Conservation (phyloP, 805 yeast genomes). For the Danielia oregonensis region DNA sequence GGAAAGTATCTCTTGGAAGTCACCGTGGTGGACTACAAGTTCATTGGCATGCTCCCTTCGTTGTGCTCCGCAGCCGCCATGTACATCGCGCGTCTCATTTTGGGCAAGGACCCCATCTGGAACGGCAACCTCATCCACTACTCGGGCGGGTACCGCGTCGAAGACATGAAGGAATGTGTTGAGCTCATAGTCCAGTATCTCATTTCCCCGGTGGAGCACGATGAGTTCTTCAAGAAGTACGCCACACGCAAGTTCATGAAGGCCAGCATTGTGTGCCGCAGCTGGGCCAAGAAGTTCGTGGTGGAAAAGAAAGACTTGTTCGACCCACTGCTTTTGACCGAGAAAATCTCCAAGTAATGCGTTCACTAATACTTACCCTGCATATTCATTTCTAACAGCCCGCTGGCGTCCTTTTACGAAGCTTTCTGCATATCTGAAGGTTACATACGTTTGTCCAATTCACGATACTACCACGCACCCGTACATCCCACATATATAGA, state of each 20-base stretch:
- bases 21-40: constrained; percentile 68
- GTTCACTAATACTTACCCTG: neutral
- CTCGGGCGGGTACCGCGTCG: constrained; percentile 82
- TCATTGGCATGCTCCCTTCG: constrained; percentile 72
- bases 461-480: too few relatives aligned
- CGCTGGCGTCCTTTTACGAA: constrained; percentile 1
- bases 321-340: constrained; percentile 24
- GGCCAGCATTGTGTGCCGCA: constrained; percentile 74
- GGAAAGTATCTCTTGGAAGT: constrained; percentile 84
- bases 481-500: too few relatives aligned
- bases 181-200: constrained; percentile 73
- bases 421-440: too few relatives aligned
- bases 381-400: constrained; percentile 4
- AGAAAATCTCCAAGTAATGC: constrained; percentile 5
- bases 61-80: constrained; percentile 83
- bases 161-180: constrained; percentile 67
- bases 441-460: too few relatives aligned
- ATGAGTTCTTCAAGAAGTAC: constrained; percentile 90
- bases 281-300: constrained; percentile 69
- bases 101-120: constrained; percentile 70
- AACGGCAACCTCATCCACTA: constrained; percentile 83
- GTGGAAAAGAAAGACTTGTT: constrained; percentile 41
- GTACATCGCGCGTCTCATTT: constrained; percentile 73
- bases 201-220: constrained; percentile 79
- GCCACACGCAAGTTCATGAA: constrained; percentile 86